phyloP scores from a whole-genome alignment of 1,139 yeast species.

The Suhomyces wounanorum region DNA sequence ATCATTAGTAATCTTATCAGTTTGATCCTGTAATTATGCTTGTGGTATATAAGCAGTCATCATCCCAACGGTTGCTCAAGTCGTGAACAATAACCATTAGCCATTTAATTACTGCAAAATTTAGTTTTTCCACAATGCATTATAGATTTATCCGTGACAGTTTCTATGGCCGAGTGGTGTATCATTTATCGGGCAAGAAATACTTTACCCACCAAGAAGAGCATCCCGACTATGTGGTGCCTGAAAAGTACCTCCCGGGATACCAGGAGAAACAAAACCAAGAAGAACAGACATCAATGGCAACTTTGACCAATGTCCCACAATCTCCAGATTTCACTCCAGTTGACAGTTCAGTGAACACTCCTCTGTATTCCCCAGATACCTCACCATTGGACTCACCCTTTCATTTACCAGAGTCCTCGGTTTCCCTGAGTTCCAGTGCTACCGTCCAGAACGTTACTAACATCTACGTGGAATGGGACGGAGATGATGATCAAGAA shows the following conservation, averaged over 20 bases:
- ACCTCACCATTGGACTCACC: neutral
- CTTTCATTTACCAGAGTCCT: neutral
- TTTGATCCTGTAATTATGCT: neutral
- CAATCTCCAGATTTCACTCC: neutral
- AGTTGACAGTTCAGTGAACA: neutral
- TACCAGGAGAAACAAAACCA: neutral
- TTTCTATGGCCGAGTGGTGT: conserved; percentile 35
- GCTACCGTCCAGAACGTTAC: conserved; percentile 3
- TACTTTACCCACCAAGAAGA: conserved; percentile 36
- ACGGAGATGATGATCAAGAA: conserved; percentile 56
- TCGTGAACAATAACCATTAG: no score
- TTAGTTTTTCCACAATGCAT: neutral
- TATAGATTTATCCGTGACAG: conserved; percentile 32
- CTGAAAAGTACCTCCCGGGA: conserved; percentile 29
- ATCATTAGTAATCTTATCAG: neutral
- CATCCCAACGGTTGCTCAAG: no score
- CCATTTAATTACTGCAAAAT: neutral
- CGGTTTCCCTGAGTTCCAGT: neutral
- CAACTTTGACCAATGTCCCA: no score
- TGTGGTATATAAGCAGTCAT: neutral
- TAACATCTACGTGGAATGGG: conserved; percentile 37
- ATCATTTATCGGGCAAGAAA: conserved; percentile 35
- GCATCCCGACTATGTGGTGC: conserved; percentile 31
- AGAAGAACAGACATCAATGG: no score
- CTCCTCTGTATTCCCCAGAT: neutral